phyloP scores from a whole-genome alignment of 495 filamentous ascomycete species.

The Penicillium soppii region DNA sequence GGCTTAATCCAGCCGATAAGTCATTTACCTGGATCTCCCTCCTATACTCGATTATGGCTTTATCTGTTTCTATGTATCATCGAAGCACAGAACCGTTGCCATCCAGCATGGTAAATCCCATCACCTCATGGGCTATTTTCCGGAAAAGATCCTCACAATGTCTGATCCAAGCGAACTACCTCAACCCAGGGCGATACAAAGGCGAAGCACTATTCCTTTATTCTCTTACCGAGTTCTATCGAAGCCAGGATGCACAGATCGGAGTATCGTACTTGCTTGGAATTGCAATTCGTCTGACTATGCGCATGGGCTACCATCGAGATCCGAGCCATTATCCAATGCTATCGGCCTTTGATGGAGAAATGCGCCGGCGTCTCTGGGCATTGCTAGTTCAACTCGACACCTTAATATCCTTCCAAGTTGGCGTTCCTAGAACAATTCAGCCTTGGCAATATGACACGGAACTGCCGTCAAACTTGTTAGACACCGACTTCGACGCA shows the following conservation, averaged over 20 bases:
- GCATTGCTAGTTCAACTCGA: conserved; percentile 39
- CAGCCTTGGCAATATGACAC: conserved; percentile 46
- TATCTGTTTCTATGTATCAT: conserved; percentile 30
- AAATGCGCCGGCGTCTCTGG: conserved; percentile 49
- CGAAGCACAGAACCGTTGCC: conserved; percentile 32
- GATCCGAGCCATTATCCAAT: conserved; percentile 38
- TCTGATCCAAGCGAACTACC: conserved; percentile 35
- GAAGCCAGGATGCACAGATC: conserved; percentile 34
- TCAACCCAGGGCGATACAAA: conserved; percentile 31
- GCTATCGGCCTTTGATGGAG: conserved; percentile 39
- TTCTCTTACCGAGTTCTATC: conserved; percentile 36
- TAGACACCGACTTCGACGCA: conserved; percentile 45
- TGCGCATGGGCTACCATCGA: conserved; percentile 49
- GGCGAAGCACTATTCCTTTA: conserved; percentile 42
- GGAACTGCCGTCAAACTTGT: conserved; percentile 39
- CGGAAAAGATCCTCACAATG: conserved; percentile 31
- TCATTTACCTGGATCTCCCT: conserved; percentile 40
- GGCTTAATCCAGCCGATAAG: conserved; percentile 27
- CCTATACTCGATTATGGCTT: conserved; percentile 34
- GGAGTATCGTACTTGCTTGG: conserved; percentile 39
- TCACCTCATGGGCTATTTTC: conserved; percentile 22
- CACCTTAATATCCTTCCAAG: conserved; percentile 43
- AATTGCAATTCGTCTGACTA: conserved; percentile 38
- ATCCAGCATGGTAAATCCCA: conserved; percentile 10
- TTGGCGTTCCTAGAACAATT: conserved; percentile 45